Base-by-base conservation (phyloP, 2,329 filamentous ascomycete genomes). In the Falciphora oryzae region DNA sequence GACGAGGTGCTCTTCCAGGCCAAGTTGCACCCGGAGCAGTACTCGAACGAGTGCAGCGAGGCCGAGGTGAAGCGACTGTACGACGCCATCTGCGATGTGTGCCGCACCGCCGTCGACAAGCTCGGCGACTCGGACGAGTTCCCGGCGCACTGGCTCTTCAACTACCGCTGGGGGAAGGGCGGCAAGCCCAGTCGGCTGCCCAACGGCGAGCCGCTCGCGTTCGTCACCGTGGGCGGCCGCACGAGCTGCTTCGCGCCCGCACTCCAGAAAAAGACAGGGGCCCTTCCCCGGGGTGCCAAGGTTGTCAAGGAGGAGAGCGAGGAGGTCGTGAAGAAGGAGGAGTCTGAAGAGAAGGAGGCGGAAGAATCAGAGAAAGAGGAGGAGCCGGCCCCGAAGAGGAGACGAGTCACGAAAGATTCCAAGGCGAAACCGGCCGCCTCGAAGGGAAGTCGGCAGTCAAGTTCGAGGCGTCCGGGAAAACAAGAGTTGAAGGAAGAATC, bases 1-100 rank as follows among this genome's bases (percentile, higher is more conserved):
- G 95, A 99, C 73, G 95, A 99, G 75, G 89, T 97, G 8, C 80
- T 99, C 63, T 99, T 93, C 72, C 89, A 98, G 70, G 90, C 95
- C 6, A 87, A 85, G 62, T 83, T 98, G 22, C 94, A 99, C 69
- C 95, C 95, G 0, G 94, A 97, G 74, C 92, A 97, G 74, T 96
- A 96, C 77, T 92, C 89, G 76, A 89, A 97, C 71, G 90, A 91
- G 0, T 90, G 98, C 69, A 82, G 75, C 67, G 86, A 91, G 38
- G 82, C 78, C 0, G 89, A 97, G 74, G 85, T 96, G 67, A 83
- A 85, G 68, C 81, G 80, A 56, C 80, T 99, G 2, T 89, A 95
- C 74, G 80, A 87, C 11, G 84, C 88, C 0, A 88, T 97, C 58
- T 83, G 89, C 65, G 87, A 91, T 67, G 89, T 99, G 11, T 97